Conservation (phyloP, 73 alveolate species). For the Tetrahymena thermophila region DNA sequence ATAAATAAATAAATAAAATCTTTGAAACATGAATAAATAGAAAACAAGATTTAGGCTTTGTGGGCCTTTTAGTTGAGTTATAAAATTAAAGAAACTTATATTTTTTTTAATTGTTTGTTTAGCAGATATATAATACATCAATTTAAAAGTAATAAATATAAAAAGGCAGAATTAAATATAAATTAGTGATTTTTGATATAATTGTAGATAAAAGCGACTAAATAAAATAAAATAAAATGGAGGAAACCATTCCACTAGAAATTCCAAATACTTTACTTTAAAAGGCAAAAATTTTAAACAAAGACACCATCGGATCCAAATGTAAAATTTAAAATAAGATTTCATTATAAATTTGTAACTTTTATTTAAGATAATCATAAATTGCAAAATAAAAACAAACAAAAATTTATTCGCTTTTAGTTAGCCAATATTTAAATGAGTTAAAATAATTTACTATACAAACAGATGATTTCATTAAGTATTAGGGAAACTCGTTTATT, state of each 20-base stretch:
- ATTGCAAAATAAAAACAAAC: neutral
- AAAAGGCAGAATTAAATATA: neutral
- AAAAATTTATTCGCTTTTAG: neutral
- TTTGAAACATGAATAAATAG: neutral
- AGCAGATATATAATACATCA: neutral
- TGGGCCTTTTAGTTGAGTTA: neutral
- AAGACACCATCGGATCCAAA: neutral
- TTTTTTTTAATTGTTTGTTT: neutral
- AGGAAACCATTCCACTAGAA: neutral
- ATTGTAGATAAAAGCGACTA: neutral
- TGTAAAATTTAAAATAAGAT: neutral
- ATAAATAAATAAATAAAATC: neutral
- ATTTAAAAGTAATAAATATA: neutral
- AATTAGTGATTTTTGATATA: neutral
- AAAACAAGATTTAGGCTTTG: neutral
- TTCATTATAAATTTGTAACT: neutral
- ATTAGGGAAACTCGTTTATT: slow-evolving; percentile 5
- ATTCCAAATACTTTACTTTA: neutral
- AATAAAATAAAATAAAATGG: neutral
- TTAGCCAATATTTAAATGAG: neutral
- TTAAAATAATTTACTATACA: neutral
- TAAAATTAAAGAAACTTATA: neutral
- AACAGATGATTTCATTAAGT: neutral
- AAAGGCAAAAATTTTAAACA: neutral
- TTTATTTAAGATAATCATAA: neutral